Base-by-base conservation (phyloP, 1,284 basidiomycete species). In the Agroathelia rolfsii region DNA sequence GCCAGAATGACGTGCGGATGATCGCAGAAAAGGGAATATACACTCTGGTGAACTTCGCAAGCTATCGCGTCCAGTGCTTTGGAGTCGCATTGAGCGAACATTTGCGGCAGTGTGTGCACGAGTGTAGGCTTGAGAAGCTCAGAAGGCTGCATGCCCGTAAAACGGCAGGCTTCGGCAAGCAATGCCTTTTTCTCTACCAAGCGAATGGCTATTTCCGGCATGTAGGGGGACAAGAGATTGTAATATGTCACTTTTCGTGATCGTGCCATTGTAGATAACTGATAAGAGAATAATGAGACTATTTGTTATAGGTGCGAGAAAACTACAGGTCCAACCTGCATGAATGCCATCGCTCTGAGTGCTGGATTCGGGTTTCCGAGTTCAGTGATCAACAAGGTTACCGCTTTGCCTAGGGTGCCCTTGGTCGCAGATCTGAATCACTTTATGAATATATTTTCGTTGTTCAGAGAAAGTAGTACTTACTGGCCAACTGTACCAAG, bases 51-150 rank as follows among this genome's bases (percentile, higher is more conserved):
- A 8, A 47, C n/a, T 35, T 71, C 62, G 30, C 51, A 56, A 5
- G 65, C 49, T 18, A 70, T 54, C 37, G 56, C 44, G 40, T 67
- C 55, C 42, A 73, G 48, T 36, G 71, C 52, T 23, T 58, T 61
- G 2, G 68, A 50, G 30, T 89, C 74, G 38, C 72, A 66, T 21
- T 62, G 62, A 4, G 74, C 72, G 41, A 89, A 82, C 20, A 92
- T 52, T 13, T 64, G 58, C 0, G 90, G 89, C 2, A 92, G 61
- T 1, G 76, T 83, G 36, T 72, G 64, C 2, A 66, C 53, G 7
- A 84, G 63, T 1, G 79, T 85, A 12, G 73, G 62, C 2, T 66
- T 62, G 34, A 94, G 62, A 49, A 94, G 89, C 41, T 76, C 72
- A 9, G 59, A 51, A 0, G 66, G 61, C 8, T 62, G 52, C 19